Percentiles rank a stretch among this genome's conserved stretches.
These are phyloP conservation scores for Ascosphaera pollenicola DNA, from an alignment of 2,329 filamentous ascomycete genomes.

Conservation along the genomic window DNA sequence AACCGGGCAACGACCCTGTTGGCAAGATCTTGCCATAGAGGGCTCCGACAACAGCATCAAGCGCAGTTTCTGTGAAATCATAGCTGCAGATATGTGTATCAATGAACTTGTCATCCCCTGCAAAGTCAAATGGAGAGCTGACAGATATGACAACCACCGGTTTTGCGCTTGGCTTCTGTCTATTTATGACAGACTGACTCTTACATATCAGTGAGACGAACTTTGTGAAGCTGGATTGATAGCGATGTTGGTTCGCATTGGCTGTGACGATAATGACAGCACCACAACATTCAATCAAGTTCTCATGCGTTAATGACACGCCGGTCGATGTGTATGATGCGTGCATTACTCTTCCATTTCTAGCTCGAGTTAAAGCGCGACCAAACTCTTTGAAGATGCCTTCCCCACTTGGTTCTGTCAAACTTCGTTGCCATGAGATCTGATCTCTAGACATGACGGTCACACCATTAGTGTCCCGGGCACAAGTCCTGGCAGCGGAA, in stretches of 20 bases:
- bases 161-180: conserved; percentile 34
- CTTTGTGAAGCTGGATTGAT: conserved; percentile 87
- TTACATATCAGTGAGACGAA: conserved; percentile 85
- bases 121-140: conserved; percentile 92
- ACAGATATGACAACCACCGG: conserved; percentile 78
- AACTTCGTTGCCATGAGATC: conserved; percentile 31
- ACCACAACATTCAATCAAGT: conserved; percentile 68
- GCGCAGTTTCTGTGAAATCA: conserved; percentile 82
- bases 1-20: conserved; percentile 38
- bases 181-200: conserved; percentile 17
- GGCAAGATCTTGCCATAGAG: conserved; percentile 53
- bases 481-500: conserved; percentile 54
- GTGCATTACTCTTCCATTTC: conserved; percentile 70
- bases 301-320: conserved; percentile 78
- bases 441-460: conserved; percentile 27
- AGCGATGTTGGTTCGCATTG: conserved; percentile 81
- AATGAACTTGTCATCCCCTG: conserved; percentile 61
- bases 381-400: conserved; percentile 81
- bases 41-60: conserved; percentile 63
- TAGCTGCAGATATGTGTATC: conserved; percentile 90
- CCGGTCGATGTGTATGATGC: conserved; percentile 92
- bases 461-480: conserved; percentile 25
- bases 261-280: conserved; percentile 82
- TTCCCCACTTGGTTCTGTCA: conserved; percentile 70
- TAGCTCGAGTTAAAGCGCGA: conserved; percentile 61